A percentile compares a stretch with the other conserved stretches of the same genome.
These are phyloP conservation scores for Coccomyxa subellipsoidea DNA, from an alignment of 163 green algal genomes.

Conservation along the genomic window DNA sequence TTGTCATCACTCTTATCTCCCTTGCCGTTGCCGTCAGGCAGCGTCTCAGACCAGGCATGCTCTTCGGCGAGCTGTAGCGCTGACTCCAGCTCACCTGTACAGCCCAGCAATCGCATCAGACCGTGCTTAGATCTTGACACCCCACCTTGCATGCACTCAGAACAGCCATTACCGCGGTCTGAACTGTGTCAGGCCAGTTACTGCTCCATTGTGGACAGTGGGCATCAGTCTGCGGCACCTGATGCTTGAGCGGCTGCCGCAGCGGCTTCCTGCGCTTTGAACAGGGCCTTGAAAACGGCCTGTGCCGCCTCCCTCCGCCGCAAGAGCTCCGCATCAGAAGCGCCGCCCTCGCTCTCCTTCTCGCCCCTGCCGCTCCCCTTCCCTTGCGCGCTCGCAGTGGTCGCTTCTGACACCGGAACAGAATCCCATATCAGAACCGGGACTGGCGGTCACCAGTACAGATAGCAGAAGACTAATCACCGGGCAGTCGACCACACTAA, in stretches of 20 bases:
- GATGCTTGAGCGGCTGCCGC: not conserved
- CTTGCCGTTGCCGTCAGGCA: not conserved
- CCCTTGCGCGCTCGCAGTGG: not conserved
- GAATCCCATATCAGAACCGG: not conserved
- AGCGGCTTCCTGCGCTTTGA: slow-evolving; percentile 5
- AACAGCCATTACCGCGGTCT: not conserved
- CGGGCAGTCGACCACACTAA: too few relatives aligned
- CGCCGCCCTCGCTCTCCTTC: not conserved
- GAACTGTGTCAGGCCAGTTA: not conserved
- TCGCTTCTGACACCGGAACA: not conserved
- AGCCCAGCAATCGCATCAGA: not conserved
- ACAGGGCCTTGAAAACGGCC: slow-evolving; percentile 5
- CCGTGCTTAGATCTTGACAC: not conserved
- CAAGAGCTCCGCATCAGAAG: not conserved
- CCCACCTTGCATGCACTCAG: not conserved
- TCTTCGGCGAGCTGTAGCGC: not conserved
- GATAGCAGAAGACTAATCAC: not conserved
- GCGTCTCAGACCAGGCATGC: not conserved
- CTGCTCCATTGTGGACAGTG: too few relatives aligned
- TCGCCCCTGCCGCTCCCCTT: not conserved
- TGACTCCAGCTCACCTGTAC: not conserved
- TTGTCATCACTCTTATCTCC: not conserved
- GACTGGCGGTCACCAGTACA: not conserved
- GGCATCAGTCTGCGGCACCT: slow-evolving; percentile 4
- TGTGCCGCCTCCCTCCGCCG: not conserved